Conservation (phyloP, 805 yeast genomes). For the Ogataea nitratoaversa region DNA sequence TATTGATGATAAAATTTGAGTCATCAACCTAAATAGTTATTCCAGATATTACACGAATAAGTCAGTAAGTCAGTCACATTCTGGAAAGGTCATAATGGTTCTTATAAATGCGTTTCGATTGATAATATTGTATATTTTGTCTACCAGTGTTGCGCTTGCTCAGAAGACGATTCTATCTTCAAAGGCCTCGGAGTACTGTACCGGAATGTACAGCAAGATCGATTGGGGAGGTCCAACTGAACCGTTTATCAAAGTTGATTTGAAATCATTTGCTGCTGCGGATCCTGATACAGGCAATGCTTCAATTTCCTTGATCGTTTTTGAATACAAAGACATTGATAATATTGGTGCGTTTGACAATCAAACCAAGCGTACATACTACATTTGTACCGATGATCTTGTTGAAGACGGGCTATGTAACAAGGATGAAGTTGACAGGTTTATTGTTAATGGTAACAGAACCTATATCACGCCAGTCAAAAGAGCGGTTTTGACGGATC, state of each 20-base stretch:
- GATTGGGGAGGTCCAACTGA: constrained; percentile 83
- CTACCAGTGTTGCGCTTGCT: constrained; percentile 28
- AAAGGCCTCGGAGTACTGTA: constrained; percentile 62
- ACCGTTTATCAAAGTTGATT: constrained; percentile 53
- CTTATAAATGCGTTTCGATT: background rate
- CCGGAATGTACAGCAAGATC: constrained; percentile 82
- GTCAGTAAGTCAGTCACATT: no score
- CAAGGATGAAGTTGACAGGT: constrained; percentile 51
- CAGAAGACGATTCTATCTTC: constrained; percentile 47
- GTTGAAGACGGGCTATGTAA: constrained; percentile 54
- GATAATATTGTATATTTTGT: constrained; percentile 1
- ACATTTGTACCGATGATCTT: constrained; percentile 73
- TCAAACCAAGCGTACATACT: constrained; percentile 43
- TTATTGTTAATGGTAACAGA: constrained; percentile 47
- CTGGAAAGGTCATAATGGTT: background rate
- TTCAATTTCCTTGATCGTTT: constrained; percentile 63
- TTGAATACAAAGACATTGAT: constrained; percentile 76
- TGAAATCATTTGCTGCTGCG: constrained; percentile 28
- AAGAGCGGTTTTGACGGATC: constrained; percentile 49
- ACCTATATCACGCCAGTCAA: constrained; percentile 48
- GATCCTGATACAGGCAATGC: constrained; percentile 37
- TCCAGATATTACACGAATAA: no score
- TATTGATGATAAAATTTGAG: no score
- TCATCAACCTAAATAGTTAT: no score
- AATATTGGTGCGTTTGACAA: constrained; percentile 53